phyloP scores from a whole-genome alignment of 345 rosid genomes.

The Salix purpurea region DNA sequence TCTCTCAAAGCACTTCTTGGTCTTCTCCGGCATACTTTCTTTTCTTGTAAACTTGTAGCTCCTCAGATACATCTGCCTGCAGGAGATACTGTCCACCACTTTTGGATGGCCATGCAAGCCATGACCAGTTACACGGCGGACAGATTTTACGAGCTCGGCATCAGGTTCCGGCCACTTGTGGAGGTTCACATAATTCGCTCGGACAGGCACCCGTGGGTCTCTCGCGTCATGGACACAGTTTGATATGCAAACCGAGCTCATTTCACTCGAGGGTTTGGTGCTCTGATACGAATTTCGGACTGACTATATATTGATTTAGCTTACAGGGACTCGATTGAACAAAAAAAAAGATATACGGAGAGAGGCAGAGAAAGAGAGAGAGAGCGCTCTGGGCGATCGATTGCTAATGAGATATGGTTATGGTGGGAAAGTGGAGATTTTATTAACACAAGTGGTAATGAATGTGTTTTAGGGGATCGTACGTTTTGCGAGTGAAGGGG shows the following conservation, averaged over 20 bases:
- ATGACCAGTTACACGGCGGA: slow-evolving; percentile 22
- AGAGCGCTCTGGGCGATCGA: background rate
- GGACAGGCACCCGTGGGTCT: slow-evolving; percentile 57
- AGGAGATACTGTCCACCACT: slow-evolving; percentile 20
- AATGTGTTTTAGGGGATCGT: slow-evolving; percentile 2
- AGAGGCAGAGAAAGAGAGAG: background rate
- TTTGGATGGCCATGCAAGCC: slow-evolving; percentile 19
- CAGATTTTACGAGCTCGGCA: slow-evolving; percentile 21
- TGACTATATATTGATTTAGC: slow-evolving; percentile 11
- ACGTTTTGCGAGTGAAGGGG: no score
- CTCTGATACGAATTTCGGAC: background rate
- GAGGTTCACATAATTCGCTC: slow-evolving; percentile 57
- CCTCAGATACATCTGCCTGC: slow-evolving; percentile 24
- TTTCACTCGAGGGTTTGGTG: slow-evolving; percentile 7
- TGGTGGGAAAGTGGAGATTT: slow-evolving; percentile 1
- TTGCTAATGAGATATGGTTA: background rate
- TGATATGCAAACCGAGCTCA: slow-evolving; percentile 75
- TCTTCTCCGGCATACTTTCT: slow-evolving; percentile 24
- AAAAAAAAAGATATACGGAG: slow-evolving; percentile 43
- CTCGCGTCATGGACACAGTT: slow-evolving; percentile 67
- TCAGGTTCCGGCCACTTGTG: slow-evolving; percentile 28
- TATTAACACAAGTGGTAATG: slow-evolving; percentile 26
- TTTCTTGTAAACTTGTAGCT: slow-evolving; percentile 28
- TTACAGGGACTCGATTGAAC: slow-evolving; percentile 47
- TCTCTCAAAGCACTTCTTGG: slow-evolving; percentile 21